Evolutionary conservation across 1,284 basidiomycete genomes (phyloP).

Genomic region (Heimioporus punctisporus): DNA sequence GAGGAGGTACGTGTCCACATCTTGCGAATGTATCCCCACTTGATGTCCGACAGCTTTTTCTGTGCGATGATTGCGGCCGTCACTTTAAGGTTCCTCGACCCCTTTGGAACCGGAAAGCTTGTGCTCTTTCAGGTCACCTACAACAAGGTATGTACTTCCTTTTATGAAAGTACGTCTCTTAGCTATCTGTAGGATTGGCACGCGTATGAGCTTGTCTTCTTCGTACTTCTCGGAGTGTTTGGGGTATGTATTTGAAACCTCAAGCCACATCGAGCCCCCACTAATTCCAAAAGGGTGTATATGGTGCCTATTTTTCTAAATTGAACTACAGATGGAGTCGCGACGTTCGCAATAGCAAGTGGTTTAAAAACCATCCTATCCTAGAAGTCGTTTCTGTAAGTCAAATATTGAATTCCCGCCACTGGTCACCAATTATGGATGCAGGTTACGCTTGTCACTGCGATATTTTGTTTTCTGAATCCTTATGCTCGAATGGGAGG

Average conservation of each 20-base stretch:
- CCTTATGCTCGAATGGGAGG: conserved; percentile 94
- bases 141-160: conserved; percentile 56
- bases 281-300: conserved; percentile 67
- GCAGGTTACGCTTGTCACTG: conserved; percentile 82
- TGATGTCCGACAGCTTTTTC: conserved; percentile 67
- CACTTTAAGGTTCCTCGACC: conserved; percentile 88
- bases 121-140: conserved; percentile 93
- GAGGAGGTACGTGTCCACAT: conserved; percentile 63
- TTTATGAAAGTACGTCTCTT: not conserved
- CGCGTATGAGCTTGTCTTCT: conserved; percentile 82
- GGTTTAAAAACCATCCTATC: conserved; percentile 81
- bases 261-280: conserved; percentile 1
- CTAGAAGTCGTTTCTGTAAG: conserved; percentile 84
- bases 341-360: conserved; percentile 79
- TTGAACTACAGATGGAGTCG: conserved; percentile 91
- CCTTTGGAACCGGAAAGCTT: conserved; percentile 86
- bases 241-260: conserved; percentile 61
- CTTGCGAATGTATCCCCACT: conserved; percentile 1
- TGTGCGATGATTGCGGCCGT: conserved; percentile 95
- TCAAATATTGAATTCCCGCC: conserved; percentile 3
- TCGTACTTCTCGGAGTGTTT: conserved; percentile 85
- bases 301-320: conserved; percentile 94
- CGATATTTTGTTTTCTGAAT: conserved; percentile 84
- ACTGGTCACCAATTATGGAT: conserved; percentile 11
- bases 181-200: conserved; percentile 77